phyloP scores from a whole-genome alignment of 108 stramenopile species.

The Cyclotella baltica region DNA sequence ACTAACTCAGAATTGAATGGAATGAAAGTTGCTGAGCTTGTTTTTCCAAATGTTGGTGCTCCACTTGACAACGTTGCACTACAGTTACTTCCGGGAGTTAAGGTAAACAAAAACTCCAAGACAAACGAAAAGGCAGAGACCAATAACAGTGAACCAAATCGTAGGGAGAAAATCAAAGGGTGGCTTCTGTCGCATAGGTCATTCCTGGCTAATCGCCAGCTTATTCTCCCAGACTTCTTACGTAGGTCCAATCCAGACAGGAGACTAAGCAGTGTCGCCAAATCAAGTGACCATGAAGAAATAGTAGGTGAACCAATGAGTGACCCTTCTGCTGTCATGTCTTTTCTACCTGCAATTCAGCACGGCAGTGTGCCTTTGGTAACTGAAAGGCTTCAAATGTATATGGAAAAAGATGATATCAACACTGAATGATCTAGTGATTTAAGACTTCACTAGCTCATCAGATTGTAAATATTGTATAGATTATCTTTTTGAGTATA shows the following conservation, averaged over 20 bases:
- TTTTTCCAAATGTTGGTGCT: slow-evolving; percentile 34
- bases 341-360: slow-evolving; percentile 39
- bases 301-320: neutral
- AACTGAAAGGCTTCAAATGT: slow-evolving; percentile 30
- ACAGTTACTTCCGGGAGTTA: slow-evolving; percentile 31
- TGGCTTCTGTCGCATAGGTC: neutral
- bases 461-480: too few species aligned
- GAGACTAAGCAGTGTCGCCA: neutral
- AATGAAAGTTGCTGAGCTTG: slow-evolving; percentile 39
- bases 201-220: neutral
- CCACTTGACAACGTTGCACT: slow-evolving; percentile 12
- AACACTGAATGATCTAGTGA: too few species aligned
- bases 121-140: neutral
- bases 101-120: slow-evolving; percentile 19
- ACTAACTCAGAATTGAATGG: slow-evolving; percentile 30
- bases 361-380: slow-evolving; percentile 42
- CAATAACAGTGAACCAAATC: neutral
- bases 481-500: too few species aligned
- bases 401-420: neutral
- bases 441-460: too few species aligned
- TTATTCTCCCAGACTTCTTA: neutral
- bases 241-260: neutral
- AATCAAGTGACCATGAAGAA: neutral
- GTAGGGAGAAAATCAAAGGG: neutral
- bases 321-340: slow-evolving; percentile 16